A percentile compares a stretch with the other conserved stretches of the same genome.
phyloP scores from a whole-genome alignment of 2,329 filamentous ascomycete genomes.

The Diplodia seriata region DNA sequence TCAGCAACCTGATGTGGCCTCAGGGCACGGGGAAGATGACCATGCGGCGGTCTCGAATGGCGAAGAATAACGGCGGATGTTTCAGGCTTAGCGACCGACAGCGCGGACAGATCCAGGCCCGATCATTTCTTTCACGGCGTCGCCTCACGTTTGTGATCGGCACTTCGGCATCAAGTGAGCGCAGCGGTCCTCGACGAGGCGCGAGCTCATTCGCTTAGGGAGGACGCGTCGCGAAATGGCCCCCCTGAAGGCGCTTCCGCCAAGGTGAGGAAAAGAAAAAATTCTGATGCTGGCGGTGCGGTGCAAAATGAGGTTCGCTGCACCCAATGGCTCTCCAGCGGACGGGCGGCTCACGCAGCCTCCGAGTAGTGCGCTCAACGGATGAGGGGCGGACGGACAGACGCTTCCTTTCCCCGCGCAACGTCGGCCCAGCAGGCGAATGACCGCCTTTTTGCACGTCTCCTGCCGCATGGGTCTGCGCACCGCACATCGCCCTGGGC shows the following conservation, averaged over 20 bases:
- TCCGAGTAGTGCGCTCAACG: background rate
- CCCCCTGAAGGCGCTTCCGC: constrained; percentile 9
- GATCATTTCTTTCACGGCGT: background rate
- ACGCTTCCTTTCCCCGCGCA: constrained; percentile 9
- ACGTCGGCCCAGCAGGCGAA: background rate
- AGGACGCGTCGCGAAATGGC: constrained; percentile 19
- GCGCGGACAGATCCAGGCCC: background rate
- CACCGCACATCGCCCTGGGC: background rate
- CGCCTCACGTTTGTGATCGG: constrained; percentile 7
- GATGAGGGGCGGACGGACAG: background rate
- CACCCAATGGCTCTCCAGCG: background rate
- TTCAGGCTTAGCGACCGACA: constrained; percentile 17
- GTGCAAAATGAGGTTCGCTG: background rate
- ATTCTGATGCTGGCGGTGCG: background rate
- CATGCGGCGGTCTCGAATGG: constrained; percentile 6
- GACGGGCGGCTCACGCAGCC: background rate
- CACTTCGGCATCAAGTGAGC: constrained; percentile 18
- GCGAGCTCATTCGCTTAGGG: constrained; percentile 24
- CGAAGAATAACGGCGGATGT: constrained; percentile 8
- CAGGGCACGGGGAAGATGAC: background rate
- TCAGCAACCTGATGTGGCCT: background rate
- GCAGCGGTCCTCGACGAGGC: background rate
- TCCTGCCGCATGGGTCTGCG: background rate
- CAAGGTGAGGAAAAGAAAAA: background rate
- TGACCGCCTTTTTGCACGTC: constrained; percentile 25